Evolutionary conservation across 2,329 filamentous ascomycete species (phyloP).

Genomic region (Phaeosphaeriaceae sp.): DNA sequence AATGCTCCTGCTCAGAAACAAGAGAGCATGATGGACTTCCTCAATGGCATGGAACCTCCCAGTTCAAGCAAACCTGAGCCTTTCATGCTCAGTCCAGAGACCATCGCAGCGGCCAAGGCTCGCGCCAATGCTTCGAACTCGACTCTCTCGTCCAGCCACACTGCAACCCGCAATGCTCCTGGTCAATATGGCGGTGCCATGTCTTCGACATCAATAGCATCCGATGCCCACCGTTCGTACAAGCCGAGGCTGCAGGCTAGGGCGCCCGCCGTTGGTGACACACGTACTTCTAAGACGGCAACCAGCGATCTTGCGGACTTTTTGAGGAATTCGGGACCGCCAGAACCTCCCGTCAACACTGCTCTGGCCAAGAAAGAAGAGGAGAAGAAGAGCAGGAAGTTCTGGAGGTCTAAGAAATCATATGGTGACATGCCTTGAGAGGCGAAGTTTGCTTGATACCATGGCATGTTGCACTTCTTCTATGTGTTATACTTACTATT

Average conservation of each 20-base stretch:
- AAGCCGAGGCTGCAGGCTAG: slow-evolving; percentile 39
- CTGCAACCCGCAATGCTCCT: slow-evolving; percentile 22
- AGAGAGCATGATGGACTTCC: slow-evolving; percentile 76
- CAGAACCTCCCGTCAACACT: slow-evolving; percentile 30
- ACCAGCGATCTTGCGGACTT: slow-evolving; percentile 56
- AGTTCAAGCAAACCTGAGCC: slow-evolving; percentile 40
- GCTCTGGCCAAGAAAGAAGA: slow-evolving; percentile 35
- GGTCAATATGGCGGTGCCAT: slow-evolving; percentile 18
- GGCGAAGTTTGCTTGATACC: background rate
- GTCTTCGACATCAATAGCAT: slow-evolving; percentile 21
- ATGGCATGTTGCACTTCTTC: background rate
- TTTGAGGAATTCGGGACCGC: slow-evolving; percentile 51
- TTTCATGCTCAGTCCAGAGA: slow-evolving; percentile 41
- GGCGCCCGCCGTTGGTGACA: slow-evolving; percentile 30
- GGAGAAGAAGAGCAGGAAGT: slow-evolving; percentile 41
- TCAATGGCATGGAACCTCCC: slow-evolving; percentile 74
- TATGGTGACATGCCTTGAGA: slow-evolving; percentile 28
- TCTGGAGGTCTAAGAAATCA: slow-evolving; percentile 44
- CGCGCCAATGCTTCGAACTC: slow-evolving; percentile 29
- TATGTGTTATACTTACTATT: background rate
- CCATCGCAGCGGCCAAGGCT: slow-evolving; percentile 42
- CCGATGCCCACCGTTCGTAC: slow-evolving; percentile 32
- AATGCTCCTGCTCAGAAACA: slow-evolving; percentile 22
- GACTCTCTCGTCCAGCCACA: slow-evolving; percentile 22
- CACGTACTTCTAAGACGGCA: slow-evolving; percentile 29